Base-by-base conservation (phyloP, 2,329 filamentous ascomycete species). In the Phymatotrichopsis omnivora region DNA sequence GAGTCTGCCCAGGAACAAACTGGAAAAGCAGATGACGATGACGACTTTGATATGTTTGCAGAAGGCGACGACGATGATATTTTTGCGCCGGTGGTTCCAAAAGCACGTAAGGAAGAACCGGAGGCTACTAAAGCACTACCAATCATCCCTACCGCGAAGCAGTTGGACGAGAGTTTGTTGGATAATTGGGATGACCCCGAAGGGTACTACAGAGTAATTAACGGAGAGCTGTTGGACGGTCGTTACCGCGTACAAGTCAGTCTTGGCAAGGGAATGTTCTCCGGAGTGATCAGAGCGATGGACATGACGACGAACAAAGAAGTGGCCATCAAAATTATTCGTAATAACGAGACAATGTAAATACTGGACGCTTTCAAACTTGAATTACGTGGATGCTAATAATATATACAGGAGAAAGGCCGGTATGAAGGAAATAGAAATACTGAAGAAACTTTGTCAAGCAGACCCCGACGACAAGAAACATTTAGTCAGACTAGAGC, bases 321-420 rank as follows among this genome's bases (percentile, higher is more conserved):
- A n/a, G 87, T 96, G 24, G 91, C 91, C 19, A 83, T 98, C 71
- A 98, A 98, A 67, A 91, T 98, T 58, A 93, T 96, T 65, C 83
- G 91, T 53, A 93, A 93, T 64, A 96, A 98, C 59, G 87, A 94
- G 60, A 83, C 85, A 10, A 81, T 95, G 78, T 70, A 67, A 57
- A 52, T 49, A 27, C 30, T 11, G 33, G 24, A 31, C 23, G 27
- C 23, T 20, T 30, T 36, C n/a, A n/a, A 32, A 31, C 12, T 11
- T 28, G 11, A n/a, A 29, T 27, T 39, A 44, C 7, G 34, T 12
- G 12, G 39, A 37, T 35, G 36, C 61, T 63, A 38, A 65, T 45
- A 25, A 25, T 49, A 37, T 8, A 30, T 40, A 41, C 27, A 68
- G 70, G 63, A 75, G 79, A 56, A 95, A 94, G 64, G 87, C 86